Evolutionary conservation across 2,329 filamentous ascomycete genomes (phyloP), one percentile per base, ranked within the genome.

Genomic region (Orbilia quercus): DNA sequence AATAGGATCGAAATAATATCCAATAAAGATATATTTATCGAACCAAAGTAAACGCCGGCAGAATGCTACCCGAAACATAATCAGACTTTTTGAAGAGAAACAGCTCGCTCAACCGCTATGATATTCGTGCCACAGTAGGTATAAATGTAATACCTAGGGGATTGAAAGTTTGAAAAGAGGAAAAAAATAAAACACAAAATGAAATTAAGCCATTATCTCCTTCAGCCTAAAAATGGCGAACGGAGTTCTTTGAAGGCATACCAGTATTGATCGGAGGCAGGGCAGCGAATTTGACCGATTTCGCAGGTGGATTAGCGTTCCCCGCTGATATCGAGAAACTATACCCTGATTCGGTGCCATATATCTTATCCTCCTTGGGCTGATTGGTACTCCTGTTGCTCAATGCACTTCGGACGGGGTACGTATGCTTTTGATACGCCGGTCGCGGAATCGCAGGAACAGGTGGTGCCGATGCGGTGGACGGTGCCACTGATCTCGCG

Each of bases 231-330:
- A 72, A 72, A 60, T 72, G 66, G 25, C 38, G 59, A n/a, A 55
- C 44, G 6, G 67, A 53, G 40, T 60, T 28, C 31, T 59, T 50
- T 34, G 53, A 53, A n/a, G 54, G 38, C 3, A 53, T 28, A 36
- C 22, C 36, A 20, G 55, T 47, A 42, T 53, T 51, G 31, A 48
- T 57, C 7, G 62, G 59, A 16, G 67, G 59, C 9, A 72, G 45
- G 3, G 67, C 67, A 12, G 67, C 67, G 48, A 72, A 72, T 22
- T 72, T 72, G 28, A 72, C 67, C n/a, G 59, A 65, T 50, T 72
- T 72, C 6, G 40, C 36, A 2, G 59, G 14, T 34, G 53, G 25
- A 14, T 59, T n/a, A n/a, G n/a, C n/a, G n/a, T n/a, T 64, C 23
- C 67, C 67, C 1, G 16, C 59, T 2, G 67, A 59, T 45, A 72